A percentile compares a stretch with the other conserved stretches of the same genome.
Conservation (phyloP, 1,284 basidiomycete species). For the Cutaneotrichosporon arboriforme region DNA sequence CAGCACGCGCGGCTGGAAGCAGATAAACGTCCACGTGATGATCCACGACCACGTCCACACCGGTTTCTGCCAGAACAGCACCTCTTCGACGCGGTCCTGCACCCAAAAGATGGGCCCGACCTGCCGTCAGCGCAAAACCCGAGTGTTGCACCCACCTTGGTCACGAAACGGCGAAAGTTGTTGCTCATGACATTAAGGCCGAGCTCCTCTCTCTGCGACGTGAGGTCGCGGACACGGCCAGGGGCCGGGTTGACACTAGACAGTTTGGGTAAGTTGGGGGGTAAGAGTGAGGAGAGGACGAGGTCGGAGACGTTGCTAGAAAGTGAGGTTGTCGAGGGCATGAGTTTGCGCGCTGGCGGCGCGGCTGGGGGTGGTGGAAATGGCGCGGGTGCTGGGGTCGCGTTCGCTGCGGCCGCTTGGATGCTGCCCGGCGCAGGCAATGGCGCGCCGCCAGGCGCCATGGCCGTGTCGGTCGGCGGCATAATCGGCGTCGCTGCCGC, state of each 20-base stretch:
- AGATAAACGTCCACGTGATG: constrained; percentile 44
- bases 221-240: constrained; percentile 27
- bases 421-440: neutral
- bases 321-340: constrained; percentile 21
- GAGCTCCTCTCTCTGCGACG: constrained; percentile 39
- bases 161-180: constrained; percentile 47
- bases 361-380: constrained; percentile 13
- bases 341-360: constrained; percentile 20
- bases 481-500: constrained; percentile 13
- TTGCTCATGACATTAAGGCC: constrained; percentile 42
- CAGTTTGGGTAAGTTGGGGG: constrained; percentile 39
- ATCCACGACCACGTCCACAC: constrained; percentile 46
- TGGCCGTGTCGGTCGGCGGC: neutral
- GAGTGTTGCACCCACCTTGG: constrained; percentile 27
- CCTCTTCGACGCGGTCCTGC: constrained; percentile 47
- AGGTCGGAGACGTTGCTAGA: constrained; percentile 43
- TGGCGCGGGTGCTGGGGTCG: neutral
- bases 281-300: constrained; percentile 35
- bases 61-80: constrained; percentile 48
- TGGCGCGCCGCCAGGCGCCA: neutral
- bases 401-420: neutral
- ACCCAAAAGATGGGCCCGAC: constrained; percentile 48
- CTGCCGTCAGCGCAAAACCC: constrained; percentile 15
- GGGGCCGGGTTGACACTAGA: constrained; percentile 11
- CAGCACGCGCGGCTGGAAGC: constrained; percentile 45